Percentiles rank a stretch among this genome's conserved stretches.
These are phyloP conservation scores for Silene vulgaris DNA, from an alignment of 179 eudicot species.

Conservation along the genomic window DNA sequence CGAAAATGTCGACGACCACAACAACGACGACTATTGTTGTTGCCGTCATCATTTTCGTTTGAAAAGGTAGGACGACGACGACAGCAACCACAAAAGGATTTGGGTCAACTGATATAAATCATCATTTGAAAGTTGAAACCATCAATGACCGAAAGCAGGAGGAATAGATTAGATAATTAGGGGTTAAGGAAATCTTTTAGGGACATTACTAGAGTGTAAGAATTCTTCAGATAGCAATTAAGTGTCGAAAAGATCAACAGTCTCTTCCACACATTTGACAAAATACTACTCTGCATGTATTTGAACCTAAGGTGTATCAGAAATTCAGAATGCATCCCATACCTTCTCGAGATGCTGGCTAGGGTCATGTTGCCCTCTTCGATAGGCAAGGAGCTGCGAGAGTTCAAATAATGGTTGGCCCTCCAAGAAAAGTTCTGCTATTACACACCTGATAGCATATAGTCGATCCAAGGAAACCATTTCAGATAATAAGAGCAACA, in stretches of 20 bases:
- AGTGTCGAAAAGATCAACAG: background rate
- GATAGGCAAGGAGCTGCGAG: constrained; percentile 89
- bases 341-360: constrained; percentile 94
- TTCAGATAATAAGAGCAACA: background rate
- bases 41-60: too few relatives aligned
- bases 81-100: background rate
- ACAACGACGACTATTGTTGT: too few relatives aligned
- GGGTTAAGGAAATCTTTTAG: background rate
- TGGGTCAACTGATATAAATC: too few relatives aligned
- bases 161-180: background rate
- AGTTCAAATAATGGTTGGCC: constrained; percentile 94
- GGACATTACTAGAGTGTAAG: background rate
- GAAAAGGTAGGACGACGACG: too few relatives aligned
- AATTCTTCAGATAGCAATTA: background rate
- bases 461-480: constrained; percentile 1
- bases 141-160: background rate
- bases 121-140: background rate
- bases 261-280: constrained; percentile 5
- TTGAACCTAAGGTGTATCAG: background rate
- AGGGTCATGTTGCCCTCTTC: constrained; percentile 96
- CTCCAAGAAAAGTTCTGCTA: constrained; percentile 95
- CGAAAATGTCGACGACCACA: background rate
- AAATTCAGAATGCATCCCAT: background rate
- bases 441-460: constrained; percentile 61
- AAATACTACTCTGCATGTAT: background rate